Evolutionary conservation across 768 basidiomycete genomes (phyloP), one percentile per base, ranked within the genome.

Genomic region (Pisolithus marmoratus): DNA sequence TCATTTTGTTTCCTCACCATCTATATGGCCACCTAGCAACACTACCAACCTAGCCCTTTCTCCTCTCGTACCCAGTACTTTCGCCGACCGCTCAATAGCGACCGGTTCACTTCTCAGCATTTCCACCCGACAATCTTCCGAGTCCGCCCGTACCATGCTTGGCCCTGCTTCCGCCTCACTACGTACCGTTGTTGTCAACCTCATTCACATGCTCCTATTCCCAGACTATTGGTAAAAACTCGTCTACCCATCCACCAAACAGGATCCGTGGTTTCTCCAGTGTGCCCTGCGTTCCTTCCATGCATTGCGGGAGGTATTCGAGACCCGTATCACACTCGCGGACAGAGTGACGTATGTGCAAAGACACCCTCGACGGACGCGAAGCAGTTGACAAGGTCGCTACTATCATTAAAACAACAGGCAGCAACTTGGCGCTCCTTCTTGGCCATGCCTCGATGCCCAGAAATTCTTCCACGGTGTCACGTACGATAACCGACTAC

Each of bases 381-480:
- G 93, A 95, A 62, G 96, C 96, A 1, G 95, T 99, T 36, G 92
- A 94, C 69, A 91, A 93, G 72, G 90, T 99, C 58, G 87, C 93
- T 15, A 93, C 96, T 64, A 95, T 99, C 65, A 96, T 98, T 79
- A 94, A 94, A 72, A 98, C 96, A 4, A 92, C 94, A 6, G 96
- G 98, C 71, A 81, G 96, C 12, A 98, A 96, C 69, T 79, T 99
- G 24, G 96, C 96, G 11, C 73, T 98, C 43, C 76, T 99, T 2
- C 79, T 98, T n/a, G 96, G 96, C 5, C 81, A 96, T 38, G 94
- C 96, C 74, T 99, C 49, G 96, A 98, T 63, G 88, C 94, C 8
- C 96, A 98, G 68, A 98, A 98, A 72, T 98, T 93, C 72, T 98
- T 99, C 66, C 96, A 99, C 63, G 96, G 97, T 63, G 96, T 99